Percentiles rank a stretch among this genome's conserved stretches.
Conservation (phyloP, 2,329 filamentous ascomycete genomes). For the Monosporascus sp. region DNA sequence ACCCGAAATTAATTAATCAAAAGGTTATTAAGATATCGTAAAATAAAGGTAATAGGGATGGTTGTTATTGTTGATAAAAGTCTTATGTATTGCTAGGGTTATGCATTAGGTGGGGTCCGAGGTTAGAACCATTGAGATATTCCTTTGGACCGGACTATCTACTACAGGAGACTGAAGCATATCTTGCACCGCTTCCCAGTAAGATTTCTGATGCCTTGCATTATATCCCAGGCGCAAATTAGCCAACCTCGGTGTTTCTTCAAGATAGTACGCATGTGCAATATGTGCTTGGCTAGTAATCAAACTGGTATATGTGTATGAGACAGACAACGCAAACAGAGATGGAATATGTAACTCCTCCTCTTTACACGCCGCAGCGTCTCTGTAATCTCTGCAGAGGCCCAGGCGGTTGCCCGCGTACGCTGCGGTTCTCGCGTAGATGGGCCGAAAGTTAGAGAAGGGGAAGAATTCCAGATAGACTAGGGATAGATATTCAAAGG, state of each 20-base stretch:
- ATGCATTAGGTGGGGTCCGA: too few species aligned
- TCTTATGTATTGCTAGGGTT: too few species aligned
- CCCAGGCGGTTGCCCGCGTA: slow-evolving; percentile 9
- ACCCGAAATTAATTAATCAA: too few species aligned
- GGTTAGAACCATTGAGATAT: slow-evolving; percentile 5
- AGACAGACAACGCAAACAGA: slow-evolving; percentile 4
- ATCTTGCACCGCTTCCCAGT: slow-evolving; percentile 1
- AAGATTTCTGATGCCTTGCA: neutral
- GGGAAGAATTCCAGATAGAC: slow-evolving; percentile 5
- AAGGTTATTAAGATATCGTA: too few species aligned
- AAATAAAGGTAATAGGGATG: too few species aligned
- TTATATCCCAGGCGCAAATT: neutral
- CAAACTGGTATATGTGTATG: slow-evolving; percentile 7
- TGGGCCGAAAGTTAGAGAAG: neutral
- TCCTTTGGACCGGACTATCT: slow-evolving; percentile 1
- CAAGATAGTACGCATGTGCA: neutral
- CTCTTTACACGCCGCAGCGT: slow-evolving; percentile 4
- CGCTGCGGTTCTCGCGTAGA: slow-evolving; percentile 1
- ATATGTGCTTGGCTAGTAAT: slow-evolving; percentile 4
- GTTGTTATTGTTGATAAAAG: too few species aligned
- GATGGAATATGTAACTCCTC: slow-evolving; percentile 1
- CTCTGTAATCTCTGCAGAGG: slow-evolving; percentile 8
- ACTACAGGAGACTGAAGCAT: slow-evolving; percentile 6
- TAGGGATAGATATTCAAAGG: slow-evolving; percentile 9
- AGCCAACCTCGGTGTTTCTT: neutral